A percentile compares a stretch with the other conserved stretches of the same genome.
Evolutionary conservation across 345 rosid species (phyloP).

Genomic region (Arabidopsis arenosa): DNA sequence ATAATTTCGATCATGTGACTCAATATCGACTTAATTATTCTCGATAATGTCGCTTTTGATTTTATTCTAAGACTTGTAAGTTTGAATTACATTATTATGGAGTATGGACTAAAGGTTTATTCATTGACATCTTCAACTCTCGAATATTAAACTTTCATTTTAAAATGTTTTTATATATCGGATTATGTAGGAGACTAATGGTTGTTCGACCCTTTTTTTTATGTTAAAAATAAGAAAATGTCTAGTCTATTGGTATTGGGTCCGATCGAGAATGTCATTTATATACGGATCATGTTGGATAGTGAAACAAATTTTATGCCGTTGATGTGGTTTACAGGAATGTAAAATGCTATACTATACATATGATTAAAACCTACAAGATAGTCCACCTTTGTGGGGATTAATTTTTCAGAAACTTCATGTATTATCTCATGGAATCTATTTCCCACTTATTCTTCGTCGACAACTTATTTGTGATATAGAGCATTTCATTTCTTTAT

Average conservation of each 20-base stretch:
- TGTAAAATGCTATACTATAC: background rate
- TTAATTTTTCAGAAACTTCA: too few species aligned
- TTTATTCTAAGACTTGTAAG: constrained; percentile 14
- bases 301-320: constrained; percentile 14
- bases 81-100: constrained; percentile 17
- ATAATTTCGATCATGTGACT: constrained; percentile 19
- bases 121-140: constrained; percentile 26
- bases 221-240: background rate
- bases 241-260: background rate
- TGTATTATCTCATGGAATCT: too few species aligned
- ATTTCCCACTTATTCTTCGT: too few species aligned
- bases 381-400: too few species aligned
- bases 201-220: constrained; percentile 1
- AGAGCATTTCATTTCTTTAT: too few species aligned
- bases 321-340: constrained; percentile 25
- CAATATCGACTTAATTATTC: constrained; percentile 24
- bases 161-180: too few species aligned
- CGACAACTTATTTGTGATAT: too few species aligned
- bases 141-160: constrained; percentile 27
- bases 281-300: constrained; percentile 28
- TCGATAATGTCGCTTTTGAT: constrained; percentile 14
- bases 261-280: background rate
- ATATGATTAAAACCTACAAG: background rate
- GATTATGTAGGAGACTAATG: constrained; percentile 19
- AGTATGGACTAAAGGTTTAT: constrained; percentile 39